A percentile compares a stretch with the other conserved stretches of the same genome.
phyloP scores from a whole-genome alignment of 768 basidiomycete genomes.

The Heimioporus sp. region DNA sequence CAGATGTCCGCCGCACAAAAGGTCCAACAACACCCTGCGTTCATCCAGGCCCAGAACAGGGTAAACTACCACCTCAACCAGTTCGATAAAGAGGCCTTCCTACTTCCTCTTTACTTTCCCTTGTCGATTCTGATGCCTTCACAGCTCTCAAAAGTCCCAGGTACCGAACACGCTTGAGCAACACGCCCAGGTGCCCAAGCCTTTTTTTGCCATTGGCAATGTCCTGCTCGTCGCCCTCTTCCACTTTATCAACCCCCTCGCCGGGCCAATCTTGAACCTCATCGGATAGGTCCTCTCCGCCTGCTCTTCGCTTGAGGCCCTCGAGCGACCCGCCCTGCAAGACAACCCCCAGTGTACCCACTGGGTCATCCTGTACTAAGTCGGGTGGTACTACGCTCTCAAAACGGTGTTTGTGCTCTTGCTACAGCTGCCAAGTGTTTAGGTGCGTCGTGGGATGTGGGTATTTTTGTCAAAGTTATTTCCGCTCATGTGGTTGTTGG shows the following conservation, averaged over 20 bases:
- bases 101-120: not conserved
- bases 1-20: too few relatives aligned
- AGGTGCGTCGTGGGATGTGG: slow-evolving; percentile 59
- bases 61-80: slow-evolving; percentile 78
- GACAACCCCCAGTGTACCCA: slow-evolving; percentile 97
- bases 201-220: slow-evolving; percentile 75
- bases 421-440: slow-evolving; percentile 84
- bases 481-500: not conserved
- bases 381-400: slow-evolving; percentile 93
- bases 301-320: too few relatives aligned
- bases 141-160: slow-evolving; percentile 84
- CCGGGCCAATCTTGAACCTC: too few relatives aligned
- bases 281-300: too few relatives aligned
- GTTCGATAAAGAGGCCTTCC: slow-evolving; percentile 93
- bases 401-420: slow-evolving; percentile 91
- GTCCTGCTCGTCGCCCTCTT: slow-evolving; percentile 63
- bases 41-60: slow-evolving; percentile 81
- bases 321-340: too few relatives aligned
- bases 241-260: too few relatives aligned
- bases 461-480: not conserved
- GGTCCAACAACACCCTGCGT: slow-evolving; percentile 84
- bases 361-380: slow-evolving; percentile 93
- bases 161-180: slow-evolving; percentile 81
- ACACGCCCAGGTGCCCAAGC: slow-evolving; percentile 89
- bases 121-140: slow-evolving; percentile 1